Base-by-base conservation (phyloP, 495 filamentous ascomycete genomes). In the Glutinoglossum americanum region DNA sequence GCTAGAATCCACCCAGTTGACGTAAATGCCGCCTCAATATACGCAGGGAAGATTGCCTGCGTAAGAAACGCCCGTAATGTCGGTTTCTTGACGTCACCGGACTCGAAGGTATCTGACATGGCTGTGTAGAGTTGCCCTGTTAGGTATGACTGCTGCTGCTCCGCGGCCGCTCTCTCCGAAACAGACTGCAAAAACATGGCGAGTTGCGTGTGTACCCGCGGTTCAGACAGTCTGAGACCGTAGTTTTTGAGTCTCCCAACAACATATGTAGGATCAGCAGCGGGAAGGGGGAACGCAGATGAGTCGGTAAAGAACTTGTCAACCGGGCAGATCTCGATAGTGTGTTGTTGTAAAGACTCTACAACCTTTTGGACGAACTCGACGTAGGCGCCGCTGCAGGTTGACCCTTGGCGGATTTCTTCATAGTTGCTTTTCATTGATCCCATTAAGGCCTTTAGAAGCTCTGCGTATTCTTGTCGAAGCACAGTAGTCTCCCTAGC, bases 221-320 rank as follows among this genome's bases (percentile, higher is more conserved):
- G 59, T 23, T 76, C 69, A 8, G 67, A 65, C 9, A 85, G 69
- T 60, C 76, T 80, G 5, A 79, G 70, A 15, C 74, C 80, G 59
- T 84, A 86, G 57, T 78, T 73, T 61, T 77, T 80, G 56, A 86
- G 68, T 58, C 74, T 73, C 9, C 80, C 82, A 21, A 84, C 77
- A 33, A 86, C 79, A 66, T 86, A 86, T 0, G 72, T 76, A 3
- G 83, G 83, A 60, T 87, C 83, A 0, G 66, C 70, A 21, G 73
- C 72, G 17, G 83, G 83, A 32, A 85, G 67, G 6, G 83, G 83
- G 65, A 87, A 87, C 0, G 75, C 67, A 26, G 72, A 64, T 9
- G 79, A 76, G 58, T 86, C 76, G 1, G 76, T 84, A 69, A 87
- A 87, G 72, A 82, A 87, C 2, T 66, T 64, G 59, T 84, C 79